Evolutionary conservation across 495 filamentous ascomycete species (phyloP).

Genomic region (Melanomma pulvis-pyrius): DNA sequence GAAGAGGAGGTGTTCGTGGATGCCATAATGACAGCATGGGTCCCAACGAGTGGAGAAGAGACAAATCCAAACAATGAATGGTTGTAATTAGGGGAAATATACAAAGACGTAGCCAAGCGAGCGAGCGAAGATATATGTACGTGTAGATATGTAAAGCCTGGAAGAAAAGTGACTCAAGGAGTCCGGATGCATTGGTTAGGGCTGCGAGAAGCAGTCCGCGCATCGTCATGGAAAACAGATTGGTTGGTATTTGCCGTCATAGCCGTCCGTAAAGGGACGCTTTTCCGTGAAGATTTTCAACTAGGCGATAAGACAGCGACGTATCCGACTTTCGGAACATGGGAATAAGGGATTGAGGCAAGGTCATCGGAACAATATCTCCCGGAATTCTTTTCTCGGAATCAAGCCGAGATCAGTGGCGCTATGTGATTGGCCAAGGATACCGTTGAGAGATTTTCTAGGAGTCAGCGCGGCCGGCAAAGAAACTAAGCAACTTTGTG

Average conservation of each 20-base stretch:
- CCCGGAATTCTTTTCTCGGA: slow-evolving; percentile 3
- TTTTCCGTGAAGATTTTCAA: slow-evolving; percentile 26
- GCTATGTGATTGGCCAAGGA: slow-evolving; percentile 7
- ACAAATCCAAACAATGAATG: not conserved
- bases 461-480: not conserved
- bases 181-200: not conserved
- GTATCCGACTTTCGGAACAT: not conserved
- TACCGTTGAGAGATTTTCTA: slow-evolving; percentile 10
- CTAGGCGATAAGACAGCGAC: slow-evolving; percentile 8
- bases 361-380: slow-evolving; percentile 11
- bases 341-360: not conserved
- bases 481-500: not conserved
- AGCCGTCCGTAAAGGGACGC: slow-evolving; percentile 22
- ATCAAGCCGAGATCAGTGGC: not conserved
- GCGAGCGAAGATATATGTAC: not conserved
- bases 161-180: slow-evolving; percentile 6
- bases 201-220: not conserved
- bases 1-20: not conserved
- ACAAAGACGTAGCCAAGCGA: not conserved
- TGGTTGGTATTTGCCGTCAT: slow-evolving; percentile 21
- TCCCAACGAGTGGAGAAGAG: not conserved
- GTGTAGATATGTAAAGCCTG: not conserved
- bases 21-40: slow-evolving; percentile 24
- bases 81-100: too few species aligned
- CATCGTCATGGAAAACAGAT: not conserved